Evolutionary conservation across 441 rosid genomes (phyloP).

Genomic region (Arabidopsis lyrata): DNA sequence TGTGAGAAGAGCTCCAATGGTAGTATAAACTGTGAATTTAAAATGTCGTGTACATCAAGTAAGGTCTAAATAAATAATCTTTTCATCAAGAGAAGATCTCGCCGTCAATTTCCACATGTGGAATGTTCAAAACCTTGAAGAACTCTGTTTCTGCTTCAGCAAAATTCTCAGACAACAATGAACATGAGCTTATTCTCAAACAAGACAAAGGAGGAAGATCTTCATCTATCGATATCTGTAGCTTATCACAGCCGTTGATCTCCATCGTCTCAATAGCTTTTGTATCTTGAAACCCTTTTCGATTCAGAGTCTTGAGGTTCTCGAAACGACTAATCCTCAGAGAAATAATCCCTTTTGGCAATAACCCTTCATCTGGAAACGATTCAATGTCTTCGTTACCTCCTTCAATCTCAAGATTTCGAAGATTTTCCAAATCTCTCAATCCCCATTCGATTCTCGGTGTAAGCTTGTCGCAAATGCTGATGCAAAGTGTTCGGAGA

Average conservation of each 20-base stretch:
- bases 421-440: conserved; percentile 40
- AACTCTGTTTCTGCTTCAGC: conserved; percentile 43
- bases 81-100: conserved; percentile 31
- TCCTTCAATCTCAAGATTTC: conserved; percentile 40
- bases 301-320: conserved; percentile 42
- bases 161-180: conserved; percentile 38
- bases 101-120: conserved; percentile 40
- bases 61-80: conserved; percentile 4
- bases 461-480: conserved; percentile 41
- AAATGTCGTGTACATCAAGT: conserved; percentile 31
- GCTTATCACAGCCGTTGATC: conserved; percentile 47
- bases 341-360: conserved; percentile 46
- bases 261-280: conserved; percentile 42
- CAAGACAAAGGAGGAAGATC: conserved; percentile 48
- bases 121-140: conserved; percentile 44
- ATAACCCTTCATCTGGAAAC: conserved; percentile 49
- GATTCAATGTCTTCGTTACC: conserved; percentile 40
- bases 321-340: conserved; percentile 40
- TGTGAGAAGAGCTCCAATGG: neutral
- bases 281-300: conserved; percentile 46
- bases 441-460: conserved; percentile 41
- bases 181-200: conserved; percentile 42
- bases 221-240: conserved; percentile 42
- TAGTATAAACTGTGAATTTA: neutral
- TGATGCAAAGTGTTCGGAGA: conserved; percentile 39